Percentiles rank a stretch among this genome's conserved stretches.
These are phyloP conservation scores for Aschersonia sp. DNA, from an alignment of 2,329 filamentous ascomycete genomes.

Conservation along the genomic window DNA sequence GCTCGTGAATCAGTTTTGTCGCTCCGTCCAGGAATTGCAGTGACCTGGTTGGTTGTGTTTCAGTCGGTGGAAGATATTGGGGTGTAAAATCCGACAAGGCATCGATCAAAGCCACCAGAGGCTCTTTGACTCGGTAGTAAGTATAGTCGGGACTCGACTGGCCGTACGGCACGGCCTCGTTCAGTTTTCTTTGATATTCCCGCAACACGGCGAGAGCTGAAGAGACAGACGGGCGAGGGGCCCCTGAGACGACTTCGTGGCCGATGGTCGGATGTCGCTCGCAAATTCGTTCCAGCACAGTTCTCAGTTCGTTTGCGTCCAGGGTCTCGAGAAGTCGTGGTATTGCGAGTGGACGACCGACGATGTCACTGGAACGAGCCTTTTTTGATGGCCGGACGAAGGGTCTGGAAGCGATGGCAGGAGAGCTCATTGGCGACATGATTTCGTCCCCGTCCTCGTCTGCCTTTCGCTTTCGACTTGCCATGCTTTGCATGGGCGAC, in stretches of 20 bases:
- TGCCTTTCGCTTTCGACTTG: slow-evolving; percentile 70
- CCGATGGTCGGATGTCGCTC: slow-evolving; percentile 77
- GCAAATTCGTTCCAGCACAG: slow-evolving; percentile 80
- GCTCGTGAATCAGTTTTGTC: slow-evolving; percentile 75
- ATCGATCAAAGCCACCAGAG: slow-evolving; percentile 67
- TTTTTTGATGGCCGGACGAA: slow-evolving; percentile 54
- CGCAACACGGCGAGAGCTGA: slow-evolving; percentile 68
- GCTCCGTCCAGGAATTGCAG: slow-evolving; percentile 79
- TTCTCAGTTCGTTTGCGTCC: slow-evolving; percentile 68
- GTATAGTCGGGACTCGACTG: slow-evolving; percentile 80
- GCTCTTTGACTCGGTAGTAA: slow-evolving; percentile 81
- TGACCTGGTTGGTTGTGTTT: slow-evolving; percentile 69
- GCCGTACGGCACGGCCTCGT: slow-evolving; percentile 72
- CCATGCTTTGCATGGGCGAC: slow-evolving; percentile 37
- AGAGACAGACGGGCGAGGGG: slow-evolving; percentile 73
- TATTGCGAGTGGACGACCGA: slow-evolving; percentile 38
- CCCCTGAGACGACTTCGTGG: slow-evolving; percentile 67
- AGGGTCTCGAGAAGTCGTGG: slow-evolving; percentile 85
- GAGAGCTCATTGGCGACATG: slow-evolving; percentile 72
- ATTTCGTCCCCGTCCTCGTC: slow-evolving; percentile 72
- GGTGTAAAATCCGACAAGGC: slow-evolving; percentile 89
- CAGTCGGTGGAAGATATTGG: slow-evolving; percentile 85
- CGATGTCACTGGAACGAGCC: slow-evolving; percentile 47
- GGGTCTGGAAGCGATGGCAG: slow-evolving; percentile 54
- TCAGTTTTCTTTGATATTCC: slow-evolving; percentile 68